phyloP scores from a whole-genome alignment of 768 basidiomycete species.

The Fibroporia radiculosa region DNA sequence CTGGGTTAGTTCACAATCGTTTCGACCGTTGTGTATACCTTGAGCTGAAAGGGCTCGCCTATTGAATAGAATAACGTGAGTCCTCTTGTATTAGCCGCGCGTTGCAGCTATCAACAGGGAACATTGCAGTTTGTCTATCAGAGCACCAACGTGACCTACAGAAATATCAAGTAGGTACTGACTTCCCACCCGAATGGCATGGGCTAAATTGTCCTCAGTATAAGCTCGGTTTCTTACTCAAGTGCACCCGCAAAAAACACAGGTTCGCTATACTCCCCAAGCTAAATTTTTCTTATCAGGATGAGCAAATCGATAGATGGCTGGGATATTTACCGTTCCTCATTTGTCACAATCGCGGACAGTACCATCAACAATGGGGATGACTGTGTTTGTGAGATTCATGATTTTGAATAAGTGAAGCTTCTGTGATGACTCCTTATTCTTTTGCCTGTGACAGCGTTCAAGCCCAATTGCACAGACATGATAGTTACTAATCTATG shows the following conservation, averaged over 20 bases:
- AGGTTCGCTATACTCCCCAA: constrained; percentile 12
- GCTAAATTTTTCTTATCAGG: background rate
- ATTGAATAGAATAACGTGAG: constrained; percentile 29
- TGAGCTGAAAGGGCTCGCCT: constrained; percentile 29
- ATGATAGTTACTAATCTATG: constrained; percentile 32
- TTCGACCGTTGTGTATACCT: constrained; percentile 36
- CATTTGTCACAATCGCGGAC: constrained; percentile 26
- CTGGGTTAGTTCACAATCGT: constrained; percentile 36
- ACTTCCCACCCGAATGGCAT: background rate
- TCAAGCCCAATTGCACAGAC: constrained; percentile 42
- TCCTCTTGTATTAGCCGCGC: background rate
- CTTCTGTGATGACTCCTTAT: too few species aligned
- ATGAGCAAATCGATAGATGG: constrained; percentile 24
- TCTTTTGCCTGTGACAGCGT: constrained; percentile 14
- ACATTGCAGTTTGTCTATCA: constrained; percentile 33
- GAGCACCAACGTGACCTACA: constrained; percentile 33
- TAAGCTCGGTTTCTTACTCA: constrained; percentile 27
- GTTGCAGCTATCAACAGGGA: background rate
- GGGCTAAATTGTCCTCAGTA: constrained; percentile 9
- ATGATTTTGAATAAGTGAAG: too few species aligned
- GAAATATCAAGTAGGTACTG: constrained; percentile 25
- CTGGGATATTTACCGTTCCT: constrained; percentile 41
- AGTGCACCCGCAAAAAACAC: constrained; percentile 28
- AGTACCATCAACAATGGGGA: constrained; percentile 34
- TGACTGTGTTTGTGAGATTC: constrained; percentile 28